A percentile compares a stretch with the other conserved stretches of the same genome.
Evolutionary conservation across 257 asterid genomes (phyloP).

Genomic region (Forsythia viridissima): DNA sequence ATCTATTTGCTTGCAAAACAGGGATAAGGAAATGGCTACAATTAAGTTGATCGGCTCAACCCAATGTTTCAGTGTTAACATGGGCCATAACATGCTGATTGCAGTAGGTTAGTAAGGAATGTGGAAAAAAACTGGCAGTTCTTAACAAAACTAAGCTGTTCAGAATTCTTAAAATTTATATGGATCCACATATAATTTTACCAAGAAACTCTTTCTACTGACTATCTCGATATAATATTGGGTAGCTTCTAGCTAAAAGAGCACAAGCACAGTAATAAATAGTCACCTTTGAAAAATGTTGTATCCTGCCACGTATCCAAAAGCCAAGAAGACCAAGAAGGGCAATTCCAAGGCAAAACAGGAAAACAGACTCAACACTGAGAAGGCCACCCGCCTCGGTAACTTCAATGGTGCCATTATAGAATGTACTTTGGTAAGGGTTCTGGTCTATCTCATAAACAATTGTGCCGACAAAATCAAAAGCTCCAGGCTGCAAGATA

Average conservation of each 20-base stretch:
- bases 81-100: neutral
- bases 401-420: conserved; percentile 94
- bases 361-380: conserved; percentile 92
- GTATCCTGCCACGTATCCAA: conserved; percentile 71
- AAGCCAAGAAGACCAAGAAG: conserved; percentile 64
- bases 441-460: conserved; percentile 81
- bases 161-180: neutral
- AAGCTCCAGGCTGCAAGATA: conserved; percentile 79
- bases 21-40: neutral
- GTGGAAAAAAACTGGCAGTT: neutral
- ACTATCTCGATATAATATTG: neutral
- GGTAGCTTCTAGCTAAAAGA: neutral
- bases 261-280: conserved; percentile 3
- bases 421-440: conserved; percentile 82
- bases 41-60: neutral
- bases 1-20: neutral
- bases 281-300: conserved; percentile 74
- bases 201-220: neutral
- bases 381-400: conserved; percentile 74
- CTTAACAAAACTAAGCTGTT: neutral
- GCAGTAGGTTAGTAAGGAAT: neutral
- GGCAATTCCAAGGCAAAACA: conserved; percentile 79
- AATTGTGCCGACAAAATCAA: conserved; percentile 86
- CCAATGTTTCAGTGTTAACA: neutral
- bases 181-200: neutral